Evolutionary conservation across 768 basidiomycete genomes (phyloP).

Genomic region (Pleurotus citrinopileatus): DNA sequence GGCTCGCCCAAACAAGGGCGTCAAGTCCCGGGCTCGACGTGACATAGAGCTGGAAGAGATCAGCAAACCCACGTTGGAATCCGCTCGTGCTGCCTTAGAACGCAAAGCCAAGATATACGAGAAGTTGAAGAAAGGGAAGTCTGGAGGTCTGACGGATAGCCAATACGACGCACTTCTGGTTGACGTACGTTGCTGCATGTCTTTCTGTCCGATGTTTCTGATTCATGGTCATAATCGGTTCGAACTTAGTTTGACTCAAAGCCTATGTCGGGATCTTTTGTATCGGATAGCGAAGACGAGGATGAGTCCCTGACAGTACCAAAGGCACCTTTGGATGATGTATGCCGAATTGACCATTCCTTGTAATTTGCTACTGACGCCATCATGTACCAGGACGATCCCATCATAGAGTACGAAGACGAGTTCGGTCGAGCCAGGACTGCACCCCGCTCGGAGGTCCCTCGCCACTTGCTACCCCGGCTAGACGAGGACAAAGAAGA

Average conservation of each 20-base stretch:
- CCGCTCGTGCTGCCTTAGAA: constrained; percentile 67
- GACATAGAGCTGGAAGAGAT: constrained; percentile 72
- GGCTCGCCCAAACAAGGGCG: constrained; percentile 74
- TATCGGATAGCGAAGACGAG: constrained; percentile 72
- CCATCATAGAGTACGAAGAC: constrained; percentile 82
- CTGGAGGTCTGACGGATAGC: constrained; percentile 70
- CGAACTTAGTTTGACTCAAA: constrained; percentile 67
- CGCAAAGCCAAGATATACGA: constrained; percentile 81
- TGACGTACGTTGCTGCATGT: constrained; percentile 74
- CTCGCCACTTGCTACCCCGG: constrained; percentile 54
- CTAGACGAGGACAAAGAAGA: constrained; percentile 44
- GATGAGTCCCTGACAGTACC: constrained; percentile 77
- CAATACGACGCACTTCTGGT: constrained; percentile 74
- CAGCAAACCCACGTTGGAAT: constrained; percentile 68
- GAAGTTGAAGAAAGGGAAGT: constrained; percentile 72
- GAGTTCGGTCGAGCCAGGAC: constrained; percentile 81
- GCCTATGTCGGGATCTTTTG: constrained; percentile 43
- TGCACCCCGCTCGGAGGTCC: constrained; percentile 71
- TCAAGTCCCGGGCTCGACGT: constrained; percentile 55
- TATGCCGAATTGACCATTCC: constrained; percentile 22
- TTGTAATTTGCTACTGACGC: neutral
- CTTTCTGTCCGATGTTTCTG: too few relatives aligned
- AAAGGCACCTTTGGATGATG: constrained; percentile 36
- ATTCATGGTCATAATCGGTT: too few relatives aligned
- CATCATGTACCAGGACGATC: constrained; percentile 52